Base-by-base conservation (phyloP, 176 grass and related monocot species). In the Carex scoparia region DNA sequence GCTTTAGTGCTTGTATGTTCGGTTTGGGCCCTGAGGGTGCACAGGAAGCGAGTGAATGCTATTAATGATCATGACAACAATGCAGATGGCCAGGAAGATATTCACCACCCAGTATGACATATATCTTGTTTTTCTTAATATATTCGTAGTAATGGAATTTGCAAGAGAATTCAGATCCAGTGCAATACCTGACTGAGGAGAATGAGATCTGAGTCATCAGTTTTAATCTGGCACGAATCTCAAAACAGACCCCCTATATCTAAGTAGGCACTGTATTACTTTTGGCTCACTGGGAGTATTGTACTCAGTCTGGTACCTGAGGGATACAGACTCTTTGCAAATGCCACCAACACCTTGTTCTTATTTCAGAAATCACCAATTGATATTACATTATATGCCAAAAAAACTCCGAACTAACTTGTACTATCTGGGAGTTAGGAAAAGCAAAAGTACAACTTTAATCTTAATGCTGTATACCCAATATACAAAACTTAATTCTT, bases 11-110 rank as follows among this genome's bases (percentile, higher is more conserved):
- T 88, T 18, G 48, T 72, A 86, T 89, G 93, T 92, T 73, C 91
- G 69, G 55, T 91, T 13, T 95, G 91, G 91, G 85, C n/a, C 65
- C 73, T 91, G 54, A 79, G 74, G 14, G 51, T 88, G 44, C 59
- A 88, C 62, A 94, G 87, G 92, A 89, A 79, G 89, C 81, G 56
- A 75, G 83, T 79, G 86, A 94, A 86, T 86, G 61, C 46, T 55
- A 84, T 80, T 71, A 88, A 90, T 28, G 62, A 92, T 55, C 62
- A 37, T 44, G 53, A 69, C 13, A 40, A 53, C 14, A 30, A 66
- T 67, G 63, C 74, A 33, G 30, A 57, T 0, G 28, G 11, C 53
- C 74, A 79, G 28, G 53, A 19, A 79, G 74, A 79, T 16, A 4
- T 53, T 79, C 53, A 79, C 51, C 13, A 79, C 53, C 74, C 74